Evolutionary conservation across 2,329 filamentous ascomycete species (phyloP).

Genomic region (Pyricularia sp.): DNA sequence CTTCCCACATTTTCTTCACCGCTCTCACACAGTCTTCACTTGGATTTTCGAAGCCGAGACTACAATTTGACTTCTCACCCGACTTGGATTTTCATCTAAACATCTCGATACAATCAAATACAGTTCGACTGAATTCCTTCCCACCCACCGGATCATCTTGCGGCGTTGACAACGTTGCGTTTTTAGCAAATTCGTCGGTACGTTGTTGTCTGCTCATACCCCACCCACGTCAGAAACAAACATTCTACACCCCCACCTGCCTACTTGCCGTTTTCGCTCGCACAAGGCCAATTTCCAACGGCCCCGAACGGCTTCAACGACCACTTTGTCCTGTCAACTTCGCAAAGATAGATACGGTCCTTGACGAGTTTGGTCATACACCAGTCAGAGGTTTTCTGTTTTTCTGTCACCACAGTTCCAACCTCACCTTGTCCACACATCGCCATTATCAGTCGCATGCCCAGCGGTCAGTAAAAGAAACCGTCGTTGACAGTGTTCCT

Average conservation of each 20-base stretch:
- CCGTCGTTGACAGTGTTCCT: neutral
- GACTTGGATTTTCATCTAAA: neutral
- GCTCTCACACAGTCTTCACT: neutral
- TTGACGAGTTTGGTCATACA: neutral
- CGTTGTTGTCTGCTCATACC: neutral
- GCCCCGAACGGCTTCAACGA: neutral
- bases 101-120: neutral
- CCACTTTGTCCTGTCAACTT: neutral
- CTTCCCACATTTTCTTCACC: neutral
- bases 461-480: neutral
- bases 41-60: neutral
- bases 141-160: neutral
- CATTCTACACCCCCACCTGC: neutral
- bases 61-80: neutral
- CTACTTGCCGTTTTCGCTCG: neutral
- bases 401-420: neutral
- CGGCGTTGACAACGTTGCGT: neutral
- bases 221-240: neutral
- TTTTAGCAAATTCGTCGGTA: neutral
- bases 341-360: neutral
- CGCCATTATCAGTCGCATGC: neutral
- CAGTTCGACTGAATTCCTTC: neutral
- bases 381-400: neutral
- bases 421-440: neutral
- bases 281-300: neutral